Conservation (phyloP, 2,329 filamentous ascomycete species). For the Reticulascus tulasneorum region DNA sequence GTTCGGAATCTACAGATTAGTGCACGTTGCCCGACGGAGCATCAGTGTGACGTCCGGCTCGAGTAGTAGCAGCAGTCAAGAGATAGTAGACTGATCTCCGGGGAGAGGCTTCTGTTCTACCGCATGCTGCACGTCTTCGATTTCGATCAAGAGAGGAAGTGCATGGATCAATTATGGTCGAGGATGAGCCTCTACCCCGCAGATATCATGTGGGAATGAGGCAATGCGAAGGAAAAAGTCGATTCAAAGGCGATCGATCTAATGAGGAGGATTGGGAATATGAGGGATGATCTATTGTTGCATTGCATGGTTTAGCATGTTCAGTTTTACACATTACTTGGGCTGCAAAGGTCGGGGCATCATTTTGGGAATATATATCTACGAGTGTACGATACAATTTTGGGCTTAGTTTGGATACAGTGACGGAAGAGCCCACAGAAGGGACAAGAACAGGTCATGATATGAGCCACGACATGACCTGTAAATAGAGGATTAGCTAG, state of each 20-base stretch:
- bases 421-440: no score
- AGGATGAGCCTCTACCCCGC: no score
- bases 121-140: background rate
- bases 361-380: constrained; percentile 2
- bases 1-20: constrained; percentile 61
- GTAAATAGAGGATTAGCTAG: no score
- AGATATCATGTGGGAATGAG: no score
- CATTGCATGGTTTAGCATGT: constrained; percentile 9
- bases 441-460: no score
- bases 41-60: constrained; percentile 34
- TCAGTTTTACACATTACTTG: background rate
- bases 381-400: constrained; percentile 11
- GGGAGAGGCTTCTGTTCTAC: background rate
- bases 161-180: background rate
- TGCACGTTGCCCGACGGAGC: constrained; percentile 44
- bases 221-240: background rate
- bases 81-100: constrained; percentile 17
- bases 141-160: background rate
- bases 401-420: no score
- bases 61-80: constrained; percentile 21
- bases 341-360: background rate
- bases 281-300: constrained; percentile 9
- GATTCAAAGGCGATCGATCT: no score
- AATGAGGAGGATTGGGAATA: no score
- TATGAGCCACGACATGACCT: no score